A percentile compares a stretch with the other conserved stretches of the same genome.
phyloP scores from a whole-genome alignment of 345 rosid species.

The Acer yangbiense region DNA sequence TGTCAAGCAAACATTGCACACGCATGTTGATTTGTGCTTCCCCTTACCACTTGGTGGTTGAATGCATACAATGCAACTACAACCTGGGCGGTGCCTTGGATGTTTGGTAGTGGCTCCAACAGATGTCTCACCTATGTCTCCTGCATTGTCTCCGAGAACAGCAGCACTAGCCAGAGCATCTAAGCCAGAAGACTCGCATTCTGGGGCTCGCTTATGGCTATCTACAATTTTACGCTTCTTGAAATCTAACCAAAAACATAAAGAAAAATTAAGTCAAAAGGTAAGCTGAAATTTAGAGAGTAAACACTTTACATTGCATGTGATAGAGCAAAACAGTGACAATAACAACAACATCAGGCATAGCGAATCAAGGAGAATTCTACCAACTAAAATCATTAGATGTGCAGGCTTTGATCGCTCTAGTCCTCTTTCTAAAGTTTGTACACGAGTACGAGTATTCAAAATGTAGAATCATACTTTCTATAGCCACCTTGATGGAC shows the following conservation, averaged over 20 bases:
- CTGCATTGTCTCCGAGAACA: constrained; percentile 61
- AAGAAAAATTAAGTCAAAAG: neutral
- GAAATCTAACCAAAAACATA: constrained; percentile 42
- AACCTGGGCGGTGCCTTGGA: constrained; percentile 94
- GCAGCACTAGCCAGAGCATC: constrained; percentile 92
- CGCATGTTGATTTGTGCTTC: constrained; percentile 77
- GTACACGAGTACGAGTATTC: neutral
- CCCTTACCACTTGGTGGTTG: constrained; percentile 99
- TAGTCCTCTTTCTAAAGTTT: neutral
- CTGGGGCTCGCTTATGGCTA: constrained; percentile 34
- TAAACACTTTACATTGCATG: no score
- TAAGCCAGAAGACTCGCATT: constrained; percentile 61
- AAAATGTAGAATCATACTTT: neutral
- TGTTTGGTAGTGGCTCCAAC: constrained; percentile 86
- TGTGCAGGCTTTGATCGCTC: neutral
- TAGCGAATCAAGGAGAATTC: neutral
- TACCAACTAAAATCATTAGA: neutral
- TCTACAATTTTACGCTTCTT: constrained; percentile 58
- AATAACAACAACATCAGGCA: neutral
- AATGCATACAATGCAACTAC: constrained; percentile 95
- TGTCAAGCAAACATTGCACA: constrained; percentile 87
- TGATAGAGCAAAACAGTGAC: neutral
- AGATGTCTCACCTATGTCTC: constrained; percentile 47
- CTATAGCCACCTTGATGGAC: neutral
- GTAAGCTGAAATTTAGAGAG: neutral